These are phyloP conservation scores for Gymnopilus junonius DNA, from an alignment of 768 basidiomycete genomes.

Conservation along the genomic window DNA sequence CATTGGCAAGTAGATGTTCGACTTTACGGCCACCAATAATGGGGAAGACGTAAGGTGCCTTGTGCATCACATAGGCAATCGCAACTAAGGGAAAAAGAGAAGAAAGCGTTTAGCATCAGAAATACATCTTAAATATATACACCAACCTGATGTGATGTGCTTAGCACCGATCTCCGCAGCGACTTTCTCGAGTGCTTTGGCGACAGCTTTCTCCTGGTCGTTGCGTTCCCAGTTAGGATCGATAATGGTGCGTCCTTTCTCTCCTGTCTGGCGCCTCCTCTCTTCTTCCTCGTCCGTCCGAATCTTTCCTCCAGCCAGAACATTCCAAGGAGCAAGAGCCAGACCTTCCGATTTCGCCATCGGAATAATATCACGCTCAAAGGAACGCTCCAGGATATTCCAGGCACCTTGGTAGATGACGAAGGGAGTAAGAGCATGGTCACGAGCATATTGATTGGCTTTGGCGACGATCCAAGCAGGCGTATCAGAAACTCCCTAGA, in stretches of 20 bases:
- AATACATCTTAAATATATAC: no score
- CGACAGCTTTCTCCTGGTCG: conserved; percentile 46
- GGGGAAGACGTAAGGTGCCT: conserved; percentile 56
- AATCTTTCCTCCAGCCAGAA: conserved; percentile 47
- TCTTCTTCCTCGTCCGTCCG: conserved; percentile 53
- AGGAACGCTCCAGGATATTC: conserved; percentile 47
- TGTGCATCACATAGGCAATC: conserved; percentile 47
- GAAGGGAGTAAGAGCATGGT: conserved; percentile 55
- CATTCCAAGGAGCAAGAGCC: conserved; percentile 39
- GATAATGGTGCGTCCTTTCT: conserved; percentile 40
- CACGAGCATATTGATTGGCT: conserved; percentile 54
- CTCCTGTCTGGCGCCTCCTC: conserved; percentile 28
- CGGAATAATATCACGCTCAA: conserved; percentile 60
- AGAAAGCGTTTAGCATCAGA: neutral
- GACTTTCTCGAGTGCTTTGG: conserved; percentile 50
- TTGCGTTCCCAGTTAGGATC: conserved; percentile 46
- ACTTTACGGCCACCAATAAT: conserved; percentile 56
- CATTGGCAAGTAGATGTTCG: conserved; percentile 52
- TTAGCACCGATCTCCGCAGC: conserved; percentile 53
- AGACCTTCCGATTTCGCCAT: conserved; percentile 47
- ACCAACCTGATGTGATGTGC: conserved; percentile 47
- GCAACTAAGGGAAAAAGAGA: conserved; percentile 13
- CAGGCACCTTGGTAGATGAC: conserved; percentile 55
- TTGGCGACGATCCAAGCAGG: conserved; percentile 55
- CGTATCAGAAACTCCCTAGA: conserved; percentile 43